Conservation (phyloP, 345 rosid species). For the Populus davidiana region DNA sequence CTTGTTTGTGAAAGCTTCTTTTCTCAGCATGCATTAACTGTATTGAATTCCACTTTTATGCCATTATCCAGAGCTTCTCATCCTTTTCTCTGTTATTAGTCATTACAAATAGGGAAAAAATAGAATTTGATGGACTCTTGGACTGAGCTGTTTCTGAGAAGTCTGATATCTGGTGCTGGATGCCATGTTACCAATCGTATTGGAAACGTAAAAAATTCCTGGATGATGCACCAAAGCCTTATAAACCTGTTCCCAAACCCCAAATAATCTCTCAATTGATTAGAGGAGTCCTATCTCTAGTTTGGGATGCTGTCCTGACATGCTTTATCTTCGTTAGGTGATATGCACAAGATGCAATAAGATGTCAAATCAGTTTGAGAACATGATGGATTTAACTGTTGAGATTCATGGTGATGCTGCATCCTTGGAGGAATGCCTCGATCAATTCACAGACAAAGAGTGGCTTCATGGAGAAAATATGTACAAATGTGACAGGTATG, state of each 20-base stretch:
- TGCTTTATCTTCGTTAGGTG: constrained; percentile 44
- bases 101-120: not conserved
- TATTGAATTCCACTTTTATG: not conserved
- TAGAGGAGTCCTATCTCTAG: not conserved
- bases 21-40: not conserved
- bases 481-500: constrained; percentile 96
- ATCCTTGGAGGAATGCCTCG: constrained; percentile 92
- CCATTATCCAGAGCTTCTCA: not conserved
- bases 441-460: constrained; percentile 80
- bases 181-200: constrained; percentile 38
- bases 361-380: constrained; percentile 82
- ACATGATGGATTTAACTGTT: constrained; percentile 96
- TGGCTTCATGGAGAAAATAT: constrained; percentile 94
- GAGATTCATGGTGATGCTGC: constrained; percentile 91
- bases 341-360: constrained; percentile 67
- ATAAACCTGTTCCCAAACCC: constrained; percentile 60
- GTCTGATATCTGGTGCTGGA: not conserved
- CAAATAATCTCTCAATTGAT: constrained; percentile 54
- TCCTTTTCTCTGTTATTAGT: not conserved
- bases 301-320: constrained; percentile 14
- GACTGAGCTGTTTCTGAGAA: not conserved
- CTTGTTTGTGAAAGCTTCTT: not conserved
- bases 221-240: constrained; percentile 73
- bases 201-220: constrained; percentile 75
- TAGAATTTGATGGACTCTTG: not conserved